A percentile compares a stretch with the other conserved stretches of the same genome.
phyloP scores from a whole-genome alignment of 2,329 filamentous ascomycete genomes.

The Rutstroemia sp. region DNA sequence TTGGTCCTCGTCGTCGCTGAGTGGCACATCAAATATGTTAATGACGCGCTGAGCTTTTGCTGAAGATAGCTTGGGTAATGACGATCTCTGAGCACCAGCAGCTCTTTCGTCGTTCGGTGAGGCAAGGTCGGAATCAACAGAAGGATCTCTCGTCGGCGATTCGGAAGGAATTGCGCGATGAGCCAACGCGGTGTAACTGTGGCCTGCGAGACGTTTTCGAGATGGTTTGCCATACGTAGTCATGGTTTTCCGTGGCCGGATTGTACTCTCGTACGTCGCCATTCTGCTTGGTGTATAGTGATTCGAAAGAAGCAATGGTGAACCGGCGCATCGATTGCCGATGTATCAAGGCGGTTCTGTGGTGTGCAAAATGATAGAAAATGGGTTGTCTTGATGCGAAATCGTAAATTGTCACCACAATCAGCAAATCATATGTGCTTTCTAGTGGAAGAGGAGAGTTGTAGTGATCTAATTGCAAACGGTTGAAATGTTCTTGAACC shows the following conservation, averaged over 20 bases:
- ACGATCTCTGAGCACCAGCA: not conserved
- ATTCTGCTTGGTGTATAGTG: conserved; percentile 13
- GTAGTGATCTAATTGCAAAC: not conserved
- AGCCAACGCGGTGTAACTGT: conserved; percentile 17
- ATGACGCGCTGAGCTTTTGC: not conserved
- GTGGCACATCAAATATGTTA: conserved; percentile 22
- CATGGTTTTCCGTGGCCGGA: conserved; percentile 23
- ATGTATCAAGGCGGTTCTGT: not conserved
- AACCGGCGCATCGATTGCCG: conserved; percentile 4
- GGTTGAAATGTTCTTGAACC: not conserved
- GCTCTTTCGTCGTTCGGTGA: not conserved
- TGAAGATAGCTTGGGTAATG: conserved; percentile 4
- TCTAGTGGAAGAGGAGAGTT: not conserved
- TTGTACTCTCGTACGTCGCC: conserved; percentile 23
- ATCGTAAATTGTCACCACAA: too few relatives aligned
- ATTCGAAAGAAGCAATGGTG: not conserved
- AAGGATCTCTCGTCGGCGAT: conserved; percentile 6
- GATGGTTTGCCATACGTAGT: conserved; percentile 29
- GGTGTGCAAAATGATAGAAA: not conserved
- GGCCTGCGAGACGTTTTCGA: conserved; percentile 25
- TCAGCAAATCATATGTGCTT: not conserved
- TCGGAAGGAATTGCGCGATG: conserved; percentile 20
- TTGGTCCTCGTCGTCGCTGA: conserved; percentile 16
- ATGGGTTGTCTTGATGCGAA: too few relatives aligned
- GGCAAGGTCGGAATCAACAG: conserved; percentile 5